Percentiles rank a stretch among this genome's conserved stretches.
Evolutionary conservation across 768 basidiomycete species (phyloP).

Genomic region (Kwoniella sp.): DNA sequence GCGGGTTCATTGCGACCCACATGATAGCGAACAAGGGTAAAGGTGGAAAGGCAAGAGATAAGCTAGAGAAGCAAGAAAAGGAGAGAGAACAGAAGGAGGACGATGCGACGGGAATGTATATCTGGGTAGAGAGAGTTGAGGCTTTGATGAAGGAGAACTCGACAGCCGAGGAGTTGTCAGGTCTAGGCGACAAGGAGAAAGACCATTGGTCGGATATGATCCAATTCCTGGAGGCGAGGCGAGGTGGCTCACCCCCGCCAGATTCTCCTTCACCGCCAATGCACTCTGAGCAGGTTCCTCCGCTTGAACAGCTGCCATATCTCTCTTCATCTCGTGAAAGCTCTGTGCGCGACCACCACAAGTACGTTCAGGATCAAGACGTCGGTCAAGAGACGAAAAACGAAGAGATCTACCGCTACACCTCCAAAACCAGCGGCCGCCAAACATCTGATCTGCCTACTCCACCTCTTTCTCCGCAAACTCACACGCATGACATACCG

Average conservation of each 20-base stretch:
- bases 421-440: background rate
- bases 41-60: background rate
- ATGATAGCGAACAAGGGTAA: background rate
- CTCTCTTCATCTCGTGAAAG: background rate
- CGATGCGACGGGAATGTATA: background rate
- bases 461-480: background rate
- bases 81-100: constrained; percentile 1
- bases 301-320: background rate
- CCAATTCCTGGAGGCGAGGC: background rate
- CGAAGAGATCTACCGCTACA: background rate
- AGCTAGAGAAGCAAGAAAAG: background rate
- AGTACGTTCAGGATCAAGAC: background rate
- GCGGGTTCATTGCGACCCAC: background rate
- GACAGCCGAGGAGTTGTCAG: background rate
- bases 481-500: background rate
- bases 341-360: background rate
- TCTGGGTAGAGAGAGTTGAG: background rate
- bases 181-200: background rate
- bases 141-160: background rate
- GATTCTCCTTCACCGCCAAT: background rate
- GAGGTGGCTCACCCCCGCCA: constrained; percentile 4
- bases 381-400: background rate
- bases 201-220: constrained; percentile 6
- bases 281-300: background rate
- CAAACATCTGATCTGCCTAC: background rate